phyloP scores from a whole-genome alignment of 2,329 filamentous ascomycete genomes.

The Penicillium sp. region DNA sequence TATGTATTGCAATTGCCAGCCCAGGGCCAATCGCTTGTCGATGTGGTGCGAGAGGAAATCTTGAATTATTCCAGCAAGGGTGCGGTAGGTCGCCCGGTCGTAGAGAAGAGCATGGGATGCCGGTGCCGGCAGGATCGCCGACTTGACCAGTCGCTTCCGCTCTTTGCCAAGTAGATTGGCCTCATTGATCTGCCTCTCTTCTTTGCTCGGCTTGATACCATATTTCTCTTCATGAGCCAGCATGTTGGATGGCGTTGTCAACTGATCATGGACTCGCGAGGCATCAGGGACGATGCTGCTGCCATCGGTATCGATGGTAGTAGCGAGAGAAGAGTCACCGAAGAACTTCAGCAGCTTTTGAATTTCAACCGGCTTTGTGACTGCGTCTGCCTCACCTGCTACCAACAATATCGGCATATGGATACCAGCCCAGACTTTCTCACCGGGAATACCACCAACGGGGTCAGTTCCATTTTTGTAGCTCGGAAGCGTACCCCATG shows the following conservation, averaged over 20 bases:
- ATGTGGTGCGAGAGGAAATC: constrained; percentile 75
- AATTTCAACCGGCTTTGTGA: constrained; percentile 71
- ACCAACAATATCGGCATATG: constrained; percentile 74
- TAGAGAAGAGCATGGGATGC: constrained; percentile 84
- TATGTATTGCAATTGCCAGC: constrained; percentile 88
- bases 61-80: constrained; percentile 75
- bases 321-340: constrained; percentile 28
- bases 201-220: constrained; percentile 22
- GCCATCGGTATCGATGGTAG: constrained; percentile 24
- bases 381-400: constrained; percentile 70
- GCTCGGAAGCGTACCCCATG: constrained; percentile 65
- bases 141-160: constrained; percentile 60
- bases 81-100: constrained; percentile 69
- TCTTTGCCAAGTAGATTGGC: constrained; percentile 21
- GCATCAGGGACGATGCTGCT: constrained; percentile 33
- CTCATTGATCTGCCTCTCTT: constrained; percentile 18
- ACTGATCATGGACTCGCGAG: constrained; percentile 28
- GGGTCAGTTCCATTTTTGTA: constrained; percentile 51
- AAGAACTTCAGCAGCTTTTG: constrained; percentile 60
- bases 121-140: constrained; percentile 68
- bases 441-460: constrained; percentile 65
- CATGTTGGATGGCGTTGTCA: constrained; percentile 10
- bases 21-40: constrained; percentile 73
- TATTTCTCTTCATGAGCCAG: constrained; percentile 29
- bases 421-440: constrained; percentile 69